These are phyloP conservation scores for Penicillium sp. DNA, from an alignment of 2,329 filamentous ascomycete genomes.

Conservation along the genomic window DNA sequence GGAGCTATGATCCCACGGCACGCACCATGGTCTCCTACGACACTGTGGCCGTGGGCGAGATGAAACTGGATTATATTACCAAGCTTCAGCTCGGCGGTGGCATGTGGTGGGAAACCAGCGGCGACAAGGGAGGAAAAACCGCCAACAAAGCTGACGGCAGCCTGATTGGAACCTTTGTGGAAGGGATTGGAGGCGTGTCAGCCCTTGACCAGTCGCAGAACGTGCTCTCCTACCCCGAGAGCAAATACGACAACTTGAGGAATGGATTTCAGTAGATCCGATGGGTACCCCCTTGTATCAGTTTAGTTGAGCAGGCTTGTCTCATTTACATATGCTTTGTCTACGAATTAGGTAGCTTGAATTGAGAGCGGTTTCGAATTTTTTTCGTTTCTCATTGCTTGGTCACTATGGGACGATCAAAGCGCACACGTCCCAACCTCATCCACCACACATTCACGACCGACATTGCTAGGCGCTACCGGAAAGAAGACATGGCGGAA, in stretches of 20 bases:
- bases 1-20: conserved; percentile 59
- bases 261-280: no score
- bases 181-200: conserved; percentile 26
- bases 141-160: conserved; percentile 43
- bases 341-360: no score
- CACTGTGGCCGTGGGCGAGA: conserved; percentile 59
- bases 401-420: no score
- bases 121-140: conserved; percentile 55
- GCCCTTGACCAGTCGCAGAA: conserved; percentile 32
- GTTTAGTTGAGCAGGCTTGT: no score
- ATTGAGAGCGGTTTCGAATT: no score
- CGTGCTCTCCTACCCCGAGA: conserved; percentile 33
- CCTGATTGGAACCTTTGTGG: conserved; percentile 53
- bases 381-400: no score
- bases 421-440: no score
- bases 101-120: conserved; percentile 94
- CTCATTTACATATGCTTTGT: no score
- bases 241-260: conserved; percentile 35
- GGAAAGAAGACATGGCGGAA: no score
- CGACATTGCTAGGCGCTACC: no score
- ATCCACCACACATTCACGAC: conserved; percentile 10
- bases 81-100: conserved; percentile 64
- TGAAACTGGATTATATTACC: conserved; percentile 61
- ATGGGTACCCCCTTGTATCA: conserved; percentile 7
- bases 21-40: conserved; percentile 68